Evolutionary conservation across 371 early-diverging fungal species (phyloP), one percentile per base, ranked within the genome.

Genomic region (Conidiobolus incongruus): DNA sequence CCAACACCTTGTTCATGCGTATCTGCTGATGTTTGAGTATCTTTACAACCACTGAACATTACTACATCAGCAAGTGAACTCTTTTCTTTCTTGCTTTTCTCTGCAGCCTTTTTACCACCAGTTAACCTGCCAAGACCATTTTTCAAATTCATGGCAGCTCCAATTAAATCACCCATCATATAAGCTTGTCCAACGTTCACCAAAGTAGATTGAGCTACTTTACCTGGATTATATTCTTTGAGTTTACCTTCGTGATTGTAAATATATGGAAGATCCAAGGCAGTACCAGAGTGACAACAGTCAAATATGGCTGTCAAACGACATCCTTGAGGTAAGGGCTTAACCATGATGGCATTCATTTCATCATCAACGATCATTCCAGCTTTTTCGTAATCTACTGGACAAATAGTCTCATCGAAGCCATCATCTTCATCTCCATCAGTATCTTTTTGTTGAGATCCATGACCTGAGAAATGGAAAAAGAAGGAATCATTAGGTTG

Each of bases 291-390:
- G 54, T 83, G 81, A 50, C 81, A 83, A 50, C 75, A 79, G 48
- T 81, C 82, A 53, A 87, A 90, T 44, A 92, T 67, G 24, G 68
- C 75, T 0, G 87, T 87, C 51, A 95, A 61, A 16, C 83, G 69
- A 38, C 68, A 70, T 15, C 90, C 88, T 16, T 59, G 59, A n/a
- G 81, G 83, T 34, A 84, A 61, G 0, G 63, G 57, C 33, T 63
- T 52, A 16, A 82, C 82, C 52, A 85, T 15, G 2, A 57, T 24
- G 7, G 57, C 7, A n/a, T n/a, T n/a, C n/a, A n/a, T n/a, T n/a
- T n/a, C n/a, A n/a, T n/a, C n/a, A n/a, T n/a, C n/a, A n/a, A 68
- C 45, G 38, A 85, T 77, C 46, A 68, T 59, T 10, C 85, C 86
- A 16, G 57, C 62, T 28, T 47, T 48, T n/a, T 35, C 31, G 47